phyloP scores from a whole-genome alignment of 441 rosid genomes.

The Gossypium gossypioides region DNA sequence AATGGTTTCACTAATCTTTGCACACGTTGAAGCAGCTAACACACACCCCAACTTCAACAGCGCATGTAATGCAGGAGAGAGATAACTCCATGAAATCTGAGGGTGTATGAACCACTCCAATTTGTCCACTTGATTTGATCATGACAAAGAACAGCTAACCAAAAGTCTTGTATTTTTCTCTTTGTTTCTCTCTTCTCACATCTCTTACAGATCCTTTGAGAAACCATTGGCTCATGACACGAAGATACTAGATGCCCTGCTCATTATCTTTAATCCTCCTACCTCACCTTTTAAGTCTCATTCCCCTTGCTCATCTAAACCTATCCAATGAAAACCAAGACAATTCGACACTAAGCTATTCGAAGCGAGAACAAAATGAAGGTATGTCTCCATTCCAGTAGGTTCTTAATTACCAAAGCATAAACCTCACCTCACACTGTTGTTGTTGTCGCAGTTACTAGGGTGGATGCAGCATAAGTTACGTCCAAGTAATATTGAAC shows the following conservation, averaged over 20 bases:
- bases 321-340: conserved; percentile 27
- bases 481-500: conserved; percentile 40
- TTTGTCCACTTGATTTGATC: conserved; percentile 49
- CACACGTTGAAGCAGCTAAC: neutral
- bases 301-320: conserved; percentile 21
- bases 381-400: conserved; percentile 38
- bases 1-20: conserved; percentile 9
- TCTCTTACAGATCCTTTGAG: conserved; percentile 35
- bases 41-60: conserved; percentile 18
- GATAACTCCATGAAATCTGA: conserved; percentile 14
- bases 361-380: conserved; percentile 46
- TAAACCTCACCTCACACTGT: conserved; percentile 20
- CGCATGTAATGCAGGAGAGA: conserved; percentile 10
- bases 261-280: conserved; percentile 22
- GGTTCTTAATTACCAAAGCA: conserved; percentile 16
- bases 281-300: conserved; percentile 19
- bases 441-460: conserved; percentile 57
- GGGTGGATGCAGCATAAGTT: conserved; percentile 72
- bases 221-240: conserved; percentile 25
- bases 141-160: conserved; percentile 63
- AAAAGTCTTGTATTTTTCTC: conserved; percentile 56
- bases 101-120: conserved; percentile 32
- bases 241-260: conserved; percentile 9
- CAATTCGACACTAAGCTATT: conserved; percentile 25
- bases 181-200: conserved; percentile 43